Percentiles rank a stretch among this genome's conserved stretches.
Evolutionary conservation across 345 rosid genomes (phyloP).

Genomic region (Salix caprea): DNA sequence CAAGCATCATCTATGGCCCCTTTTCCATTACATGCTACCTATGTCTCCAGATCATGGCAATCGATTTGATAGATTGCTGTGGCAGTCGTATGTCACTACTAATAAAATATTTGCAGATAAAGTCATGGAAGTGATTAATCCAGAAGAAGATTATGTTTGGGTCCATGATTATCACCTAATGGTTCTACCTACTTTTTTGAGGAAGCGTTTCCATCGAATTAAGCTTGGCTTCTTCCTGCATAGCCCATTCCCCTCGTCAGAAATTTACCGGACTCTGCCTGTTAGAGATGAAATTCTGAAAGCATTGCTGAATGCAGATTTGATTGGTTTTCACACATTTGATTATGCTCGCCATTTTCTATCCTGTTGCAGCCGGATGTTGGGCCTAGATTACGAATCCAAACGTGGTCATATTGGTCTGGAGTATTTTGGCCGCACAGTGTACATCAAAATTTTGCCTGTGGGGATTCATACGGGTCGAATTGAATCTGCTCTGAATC

Average conservation of each 20-base stretch:
- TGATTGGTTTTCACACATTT: constrained; percentile 47
- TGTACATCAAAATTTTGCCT: constrained; percentile 40
- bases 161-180: constrained; percentile 48
- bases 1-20: constrained; percentile 50
- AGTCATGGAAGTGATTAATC: constrained; percentile 40
- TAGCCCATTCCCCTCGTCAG: constrained; percentile 46
- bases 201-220: constrained; percentile 34
- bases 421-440: constrained; percentile 43
- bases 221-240: constrained; percentile 52
- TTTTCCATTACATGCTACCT: constrained; percentile 49
- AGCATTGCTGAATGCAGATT: constrained; percentile 41
- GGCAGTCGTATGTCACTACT: constrained; percentile 43
- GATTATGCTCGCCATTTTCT: constrained; percentile 50
- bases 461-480: constrained; percentile 39
- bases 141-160: constrained; percentile 44
- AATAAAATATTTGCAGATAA: constrained; percentile 45
- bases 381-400: constrained; percentile 43
- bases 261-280: constrained; percentile 43
- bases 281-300: constrained; percentile 41
- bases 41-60: constrained; percentile 34
- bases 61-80: constrained; percentile 34
- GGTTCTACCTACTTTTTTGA: constrained; percentile 44
- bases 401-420: constrained; percentile 45
- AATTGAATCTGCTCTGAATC: constrained; percentile 35
- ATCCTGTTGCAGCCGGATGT: constrained; percentile 47